Percentiles rank a stretch among this genome's conserved stretches.
phyloP scores from a whole-genome alignment of 148 eudicot genomes.

The Nepenthes mirabilis region DNA sequence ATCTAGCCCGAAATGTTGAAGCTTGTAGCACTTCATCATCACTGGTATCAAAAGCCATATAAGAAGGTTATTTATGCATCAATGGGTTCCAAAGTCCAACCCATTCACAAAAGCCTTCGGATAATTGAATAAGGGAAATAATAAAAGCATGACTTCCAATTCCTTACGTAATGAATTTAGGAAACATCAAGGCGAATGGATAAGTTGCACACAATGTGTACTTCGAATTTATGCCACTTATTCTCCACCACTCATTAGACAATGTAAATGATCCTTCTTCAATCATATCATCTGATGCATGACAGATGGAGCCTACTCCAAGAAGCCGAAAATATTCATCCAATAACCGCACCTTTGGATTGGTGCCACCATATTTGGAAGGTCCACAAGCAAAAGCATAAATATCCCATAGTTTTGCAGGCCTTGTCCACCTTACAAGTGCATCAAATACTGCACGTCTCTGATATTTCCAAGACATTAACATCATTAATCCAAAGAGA shows the following conservation, averaged over 20 bases:
- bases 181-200: constrained; percentile 90
- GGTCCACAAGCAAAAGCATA: constrained; percentile 71
- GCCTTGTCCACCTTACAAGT: constrained; percentile 59
- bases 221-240: constrained; percentile 60
- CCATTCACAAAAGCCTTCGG: not conserved
- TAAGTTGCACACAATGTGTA: constrained; percentile 75
- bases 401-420: constrained; percentile 80
- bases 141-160: constrained; percentile 3
- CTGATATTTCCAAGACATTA: constrained; percentile 25
- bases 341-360: constrained; percentile 67
- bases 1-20: constrained; percentile 78
- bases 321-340: constrained; percentile 91
- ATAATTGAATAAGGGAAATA: constrained; percentile 1
- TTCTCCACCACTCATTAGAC: constrained; percentile 79
- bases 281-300: constrained; percentile 39
- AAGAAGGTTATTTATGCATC: constrained; percentile 1
- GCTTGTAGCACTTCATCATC: constrained; percentile 88
- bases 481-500: not conserved
- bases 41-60: constrained; percentile 33
- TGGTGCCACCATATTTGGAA: constrained; percentile 46
- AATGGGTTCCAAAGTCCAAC: constrained; percentile 3
- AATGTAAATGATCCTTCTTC: constrained; percentile 68
- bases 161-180: constrained; percentile 72
- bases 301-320: constrained; percentile 43
- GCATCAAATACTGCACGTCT: constrained; percentile 86